Percentiles rank a stretch among this genome's conserved stretches.
These are phyloP conservation scores for Colletotrichum musae DNA, from an alignment of 2,329 filamentous ascomycete genomes.

Conservation along the genomic window DNA sequence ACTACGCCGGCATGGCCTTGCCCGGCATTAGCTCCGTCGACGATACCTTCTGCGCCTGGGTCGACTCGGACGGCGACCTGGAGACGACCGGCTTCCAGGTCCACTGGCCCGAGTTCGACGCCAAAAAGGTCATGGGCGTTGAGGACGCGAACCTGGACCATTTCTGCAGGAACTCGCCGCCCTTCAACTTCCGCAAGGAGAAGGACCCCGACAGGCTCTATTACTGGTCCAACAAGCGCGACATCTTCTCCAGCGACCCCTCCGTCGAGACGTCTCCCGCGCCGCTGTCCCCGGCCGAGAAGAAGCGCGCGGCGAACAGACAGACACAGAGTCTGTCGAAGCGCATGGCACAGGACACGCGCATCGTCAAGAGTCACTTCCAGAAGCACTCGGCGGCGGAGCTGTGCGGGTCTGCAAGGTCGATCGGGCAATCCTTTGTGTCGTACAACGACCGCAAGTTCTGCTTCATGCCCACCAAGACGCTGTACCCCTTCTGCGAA, in stretches of 20 bases:
- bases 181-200: slow-evolving; percentile 35
- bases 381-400: slow-evolving; percentile 33
- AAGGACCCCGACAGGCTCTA: slow-evolving; percentile 32
- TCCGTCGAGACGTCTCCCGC: slow-evolving; percentile 1
- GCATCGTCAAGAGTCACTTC: slow-evolving; percentile 36
- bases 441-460: slow-evolving; percentile 42
- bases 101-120: slow-evolving; percentile 49
- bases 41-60: slow-evolving; percentile 44
- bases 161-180: slow-evolving; percentile 35
- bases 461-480: slow-evolving; percentile 43
- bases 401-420: slow-evolving; percentile 32
- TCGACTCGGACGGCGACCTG: slow-evolving; percentile 45
- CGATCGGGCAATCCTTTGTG: slow-evolving; percentile 35
- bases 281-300: neutral
- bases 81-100: slow-evolving; percentile 50
- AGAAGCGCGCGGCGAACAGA: neutral
- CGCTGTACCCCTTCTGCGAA: slow-evolving; percentile 29
- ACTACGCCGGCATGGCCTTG: slow-evolving; percentile 45
- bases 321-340: neutral
- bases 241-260: neutral
- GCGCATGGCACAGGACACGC: neutral
- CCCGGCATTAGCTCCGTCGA: slow-evolving; percentile 33
- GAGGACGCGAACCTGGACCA: slow-evolving; percentile 39
- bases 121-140: neutral
- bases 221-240: slow-evolving; percentile 22